Base-by-base conservation (phyloP, 306 rosid genomes). In the Mimosa pudica region DNA sequence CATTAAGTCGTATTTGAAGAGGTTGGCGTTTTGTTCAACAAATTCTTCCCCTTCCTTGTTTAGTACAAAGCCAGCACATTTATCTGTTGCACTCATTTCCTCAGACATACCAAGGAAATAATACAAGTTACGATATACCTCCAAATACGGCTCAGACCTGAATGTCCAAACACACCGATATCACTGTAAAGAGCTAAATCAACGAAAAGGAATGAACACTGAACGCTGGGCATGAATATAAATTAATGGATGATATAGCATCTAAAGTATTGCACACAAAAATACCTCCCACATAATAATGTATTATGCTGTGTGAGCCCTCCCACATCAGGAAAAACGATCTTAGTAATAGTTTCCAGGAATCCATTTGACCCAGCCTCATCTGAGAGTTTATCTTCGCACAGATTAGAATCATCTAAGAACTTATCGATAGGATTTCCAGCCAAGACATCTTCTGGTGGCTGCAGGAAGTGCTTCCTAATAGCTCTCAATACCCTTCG, bases 21-120 rank as follows among this genome's bases (percentile, higher is more conserved):
- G 98, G 70, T 85, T 90, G 33, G 98, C 90, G 82, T 92, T 95
- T 84, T 95, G 91, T 74, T 91, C 90, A 70, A 95, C 98, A 83
- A 95, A 95, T 82, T 95, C 98, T 79, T 91, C 97, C 81, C 98
- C 98, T 90, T 95, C 98, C 89, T 89, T 95, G 79, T 97, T 91
- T 57, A 95, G 88, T 70, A 95, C 98, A 78, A 92, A 95, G 73
- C 98, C 98, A 77, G 98, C 91, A 94, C 98, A 92, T 82, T 95
- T 95, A 87, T 95, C 98, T 10, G 98, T 92, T 58, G 98, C 97
- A 71, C 89, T 95, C 95, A 90, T 92, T 79, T 95, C 98, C 90
- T 95, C 98, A 35, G 98, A 92, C 84, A 89, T 88, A 81, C 98
- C 98, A 67, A 91, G 89, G 85, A 91, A 89, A 91, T 91, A 90